Evolutionary conservation across 2,329 filamentous ascomycete species (phyloP).

Genomic region (Fusarium tanahbumbuense): DNA sequence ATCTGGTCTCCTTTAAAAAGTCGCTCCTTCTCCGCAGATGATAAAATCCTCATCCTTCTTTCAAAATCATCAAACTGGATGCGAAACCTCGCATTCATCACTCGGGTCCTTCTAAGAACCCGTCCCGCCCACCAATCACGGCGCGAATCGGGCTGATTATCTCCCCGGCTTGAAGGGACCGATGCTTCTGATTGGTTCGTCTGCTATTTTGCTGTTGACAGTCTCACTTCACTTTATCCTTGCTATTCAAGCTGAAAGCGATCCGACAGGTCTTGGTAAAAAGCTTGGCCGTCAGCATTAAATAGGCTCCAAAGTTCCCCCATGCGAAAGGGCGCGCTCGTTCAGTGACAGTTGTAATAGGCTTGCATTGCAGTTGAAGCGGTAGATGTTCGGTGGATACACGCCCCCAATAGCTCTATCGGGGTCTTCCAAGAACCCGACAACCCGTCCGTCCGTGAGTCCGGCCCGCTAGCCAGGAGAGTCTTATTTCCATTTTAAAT

Average conservation of each 20-base stretch:
- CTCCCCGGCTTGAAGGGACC: not conserved
- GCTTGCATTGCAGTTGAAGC: not conserved
- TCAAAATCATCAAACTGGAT: not conserved
- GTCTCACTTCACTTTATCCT: slow-evolving; percentile 2
- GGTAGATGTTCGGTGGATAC: slow-evolving; percentile 1
- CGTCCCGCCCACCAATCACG: slow-evolving; percentile 30
- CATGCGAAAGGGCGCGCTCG: not conserved
- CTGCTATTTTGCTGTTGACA: not conserved
- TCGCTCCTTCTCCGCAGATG: slow-evolving; percentile 8
- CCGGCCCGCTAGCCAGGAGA: slow-evolving; percentile 13
- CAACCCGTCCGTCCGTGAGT: slow-evolving; percentile 39
- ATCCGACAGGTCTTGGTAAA: slow-evolving; percentile 4
- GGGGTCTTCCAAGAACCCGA: slow-evolving; percentile 51
- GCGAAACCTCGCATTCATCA: slow-evolving; percentile 30
- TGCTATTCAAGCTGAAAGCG: not conserved
- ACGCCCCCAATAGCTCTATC: slow-evolving; percentile 35
- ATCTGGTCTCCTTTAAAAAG: not conserved
- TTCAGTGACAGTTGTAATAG: not conserved
- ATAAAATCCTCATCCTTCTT: slow-evolving; percentile 8
- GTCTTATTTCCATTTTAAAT: not conserved
- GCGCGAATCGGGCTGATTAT: slow-evolving; percentile 26
- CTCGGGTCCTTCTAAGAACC: slow-evolving; percentile 26
- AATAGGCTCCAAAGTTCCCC: not conserved
- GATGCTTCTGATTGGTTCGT: slow-evolving; percentile 10
- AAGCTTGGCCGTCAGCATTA: slow-evolving; percentile 23